A percentile compares a stretch with the other conserved stretches of the same genome.
These are phyloP conservation scores for Actinomucor elegans DNA, from an alignment of 371 early-diverging fungal species.

Conservation along the genomic window DNA sequence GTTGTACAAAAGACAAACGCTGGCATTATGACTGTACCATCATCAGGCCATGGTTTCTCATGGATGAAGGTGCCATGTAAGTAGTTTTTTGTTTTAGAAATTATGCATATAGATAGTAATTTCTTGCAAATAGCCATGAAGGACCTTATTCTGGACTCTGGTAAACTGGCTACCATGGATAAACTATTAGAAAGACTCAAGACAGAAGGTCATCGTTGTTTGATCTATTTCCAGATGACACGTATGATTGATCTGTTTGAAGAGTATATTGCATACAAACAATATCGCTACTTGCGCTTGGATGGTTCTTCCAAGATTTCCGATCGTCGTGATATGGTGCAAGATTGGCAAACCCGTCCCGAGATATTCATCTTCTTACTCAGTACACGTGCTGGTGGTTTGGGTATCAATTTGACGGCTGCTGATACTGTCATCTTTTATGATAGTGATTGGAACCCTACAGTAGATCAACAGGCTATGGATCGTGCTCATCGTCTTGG, in stretches of 20 bases:
- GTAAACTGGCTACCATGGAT: conserved; percentile 92
- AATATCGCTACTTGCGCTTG: conserved; percentile 90
- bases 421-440: conserved; percentile 99
- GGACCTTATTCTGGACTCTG: conserved; percentile 89
- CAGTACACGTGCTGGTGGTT: conserved; percentile 98
- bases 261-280: conserved; percentile 88
- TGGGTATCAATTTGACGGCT: conserved; percentile 99
- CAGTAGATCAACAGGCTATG: conserved; percentile 98
- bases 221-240: conserved; percentile 99
- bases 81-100: not conserved
- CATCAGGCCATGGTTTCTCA: conserved; percentile 41
- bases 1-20: conserved; percentile 24
- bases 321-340: conserved; percentile 92
- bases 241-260: conserved; percentile 97
- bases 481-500: conserved; percentile 98
- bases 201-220: conserved; percentile 89
- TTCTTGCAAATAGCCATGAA: conserved; percentile 61
- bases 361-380: conserved; percentile 97
- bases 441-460: conserved; percentile 99
- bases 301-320: conserved; percentile 95
- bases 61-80: conserved; percentile 49
- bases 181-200: conserved; percentile 86
- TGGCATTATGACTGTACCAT: conserved; percentile 39
- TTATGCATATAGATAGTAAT: not conserved
- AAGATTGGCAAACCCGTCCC: conserved; percentile 88